Evolutionary conservation across 768 basidiomycete species (phyloP), one percentile per base, ranked within the genome.

Genomic region (Auriscalpium orientale): DNA sequence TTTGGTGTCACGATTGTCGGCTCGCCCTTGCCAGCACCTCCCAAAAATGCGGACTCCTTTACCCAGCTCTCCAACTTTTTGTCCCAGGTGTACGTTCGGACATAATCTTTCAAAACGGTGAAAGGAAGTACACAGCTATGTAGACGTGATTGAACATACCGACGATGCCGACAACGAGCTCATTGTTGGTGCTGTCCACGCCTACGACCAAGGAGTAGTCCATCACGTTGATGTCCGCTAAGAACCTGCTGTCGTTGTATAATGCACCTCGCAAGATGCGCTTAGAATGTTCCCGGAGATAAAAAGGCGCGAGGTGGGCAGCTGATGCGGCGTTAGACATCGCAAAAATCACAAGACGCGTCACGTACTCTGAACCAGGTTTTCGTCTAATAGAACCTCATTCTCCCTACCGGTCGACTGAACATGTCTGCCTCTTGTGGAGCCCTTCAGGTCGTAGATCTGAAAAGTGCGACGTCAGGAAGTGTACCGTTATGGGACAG

Each of bases 61-160:
- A 98, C 92, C 94, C 92, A 97, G 58, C 87, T 98, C 72, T 98
- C 97, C 16, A 99, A 74, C 63, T 93, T 94, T 75, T 99, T 99
- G 74, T 99, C 97, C 93, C 93, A 97, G 0, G 92, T 95, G 66
- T 95, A 95, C 4, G 93, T 94, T 9, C 94, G 87, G 60, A 95
- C 91, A 66, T 93, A 97, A 68, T 97, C 93, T 95, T 54, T 7
- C 6, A 35, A 16, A 22, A 36, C 34, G 34, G 43, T 8, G 34
- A 50, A n/a, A 55, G 50, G 16, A 21, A 16, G 15, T 36, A 56
- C 3, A 56, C 44, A 13, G 48, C 12, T 18, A 46, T 34, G 46
- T 1, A n/a, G 33, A 35, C 18, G 2, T 48, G 13, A 37, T 20
- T 43, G 13, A 62, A 76, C 94, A 65, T 71, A 89, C 95, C 95